Conservation (phyloP, 257 asterid genomes). For the Nicotiana noctiflora region DNA sequence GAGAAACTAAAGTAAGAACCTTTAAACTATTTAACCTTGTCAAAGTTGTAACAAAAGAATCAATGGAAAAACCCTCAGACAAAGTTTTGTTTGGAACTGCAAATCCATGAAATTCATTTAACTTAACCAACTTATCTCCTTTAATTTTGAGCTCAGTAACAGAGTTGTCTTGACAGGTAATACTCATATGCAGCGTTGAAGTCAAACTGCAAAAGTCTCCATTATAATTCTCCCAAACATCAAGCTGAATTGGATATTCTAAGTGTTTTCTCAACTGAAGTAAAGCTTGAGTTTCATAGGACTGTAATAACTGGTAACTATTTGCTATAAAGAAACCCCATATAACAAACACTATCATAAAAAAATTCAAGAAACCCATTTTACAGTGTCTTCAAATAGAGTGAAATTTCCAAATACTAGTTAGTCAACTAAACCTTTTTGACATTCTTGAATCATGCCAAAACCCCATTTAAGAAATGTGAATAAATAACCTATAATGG, state of each 20-base stretch:
- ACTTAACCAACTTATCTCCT: slow-evolving; percentile 60
- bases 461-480: not conserved
- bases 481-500: not conserved
- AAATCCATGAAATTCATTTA: slow-evolving; percentile 51
- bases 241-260: slow-evolving; percentile 56
- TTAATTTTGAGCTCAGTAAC: slow-evolving; percentile 73
- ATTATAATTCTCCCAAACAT: slow-evolving; percentile 44
- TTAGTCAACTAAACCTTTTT: no score
- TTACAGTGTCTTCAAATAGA: not conserved
- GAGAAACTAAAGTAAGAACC: slow-evolving; percentile 66
- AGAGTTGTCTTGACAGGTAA: slow-evolving; percentile 58
- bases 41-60: slow-evolving; percentile 81
- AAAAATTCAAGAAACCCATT: slow-evolving; percentile 36
- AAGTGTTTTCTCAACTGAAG: slow-evolving; percentile 88
- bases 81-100: slow-evolving; percentile 57
- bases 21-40: slow-evolving; percentile 64
- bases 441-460: no score
- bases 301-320: slow-evolving; percentile 49
- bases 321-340: slow-evolving; percentile 38
- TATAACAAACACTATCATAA: slow-evolving; percentile 32
- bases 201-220: slow-evolving; percentile 55
- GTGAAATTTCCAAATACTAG: not conserved
- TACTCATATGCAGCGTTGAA: slow-evolving; percentile 54
- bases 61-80: slow-evolving; percentile 64
- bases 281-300: slow-evolving; percentile 66